Conservation (phyloP, 371 early-diverging fungal genomes). For the Catenaria anguillulae region DNA sequence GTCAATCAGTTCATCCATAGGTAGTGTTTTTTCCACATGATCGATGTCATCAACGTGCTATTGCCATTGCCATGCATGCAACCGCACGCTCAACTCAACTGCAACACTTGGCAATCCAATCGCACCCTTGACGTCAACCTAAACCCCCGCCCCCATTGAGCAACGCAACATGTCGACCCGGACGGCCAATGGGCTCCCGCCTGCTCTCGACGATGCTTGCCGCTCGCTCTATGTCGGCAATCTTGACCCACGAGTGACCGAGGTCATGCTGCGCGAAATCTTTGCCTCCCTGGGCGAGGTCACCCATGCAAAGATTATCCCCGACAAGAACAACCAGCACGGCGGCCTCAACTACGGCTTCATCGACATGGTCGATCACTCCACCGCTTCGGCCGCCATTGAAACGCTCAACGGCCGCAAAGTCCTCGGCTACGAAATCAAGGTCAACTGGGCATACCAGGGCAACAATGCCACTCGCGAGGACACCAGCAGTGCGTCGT, state of each 20-base stretch:
- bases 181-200: conserved; percentile 1
- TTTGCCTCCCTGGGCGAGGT: conserved; percentile 57
- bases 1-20: too few relatives aligned
- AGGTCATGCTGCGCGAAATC: conserved; percentile 53
- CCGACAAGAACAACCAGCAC: conserved; percentile 44
- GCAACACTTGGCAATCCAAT: too few relatives aligned
- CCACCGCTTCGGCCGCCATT: conserved; percentile 56
- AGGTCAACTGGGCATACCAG: conserved; percentile 68
- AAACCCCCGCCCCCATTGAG: too few relatives aligned
- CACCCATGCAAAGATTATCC: conserved; percentile 56
- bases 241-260: conserved; percentile 69
- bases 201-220: conserved; percentile 17
- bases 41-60: too few relatives aligned
- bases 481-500: conserved; percentile 33
- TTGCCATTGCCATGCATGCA: too few relatives aligned
- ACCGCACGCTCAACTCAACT: too few relatives aligned
- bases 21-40: too few relatives aligned
- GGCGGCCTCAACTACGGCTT: conserved; percentile 75
- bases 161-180: too few relatives aligned
- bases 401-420: conserved; percentile 59
- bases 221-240: conserved; percentile 73
- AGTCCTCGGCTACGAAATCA: conserved; percentile 47
- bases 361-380: conserved; percentile 62
- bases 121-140: too few relatives aligned
- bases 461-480: conserved; percentile 34